phyloP scores from a whole-genome alignment of 202 grass and related monocot species.

The Elaeis oleifera region DNA sequence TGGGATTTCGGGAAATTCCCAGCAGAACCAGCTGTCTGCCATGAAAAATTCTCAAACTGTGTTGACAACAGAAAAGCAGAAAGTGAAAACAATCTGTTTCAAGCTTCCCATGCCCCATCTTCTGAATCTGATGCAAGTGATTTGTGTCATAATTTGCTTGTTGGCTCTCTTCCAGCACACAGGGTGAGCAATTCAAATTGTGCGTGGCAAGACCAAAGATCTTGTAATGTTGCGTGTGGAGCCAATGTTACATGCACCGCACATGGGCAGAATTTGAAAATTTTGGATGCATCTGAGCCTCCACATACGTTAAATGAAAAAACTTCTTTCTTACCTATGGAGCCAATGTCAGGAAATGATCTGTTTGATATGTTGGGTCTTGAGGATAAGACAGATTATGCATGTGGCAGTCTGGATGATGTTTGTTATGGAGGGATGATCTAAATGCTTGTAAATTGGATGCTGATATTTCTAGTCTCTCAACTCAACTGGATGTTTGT shows the following conservation, averaged over 20 bases:
- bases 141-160: constrained; percentile 27
- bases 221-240: constrained; percentile 4
- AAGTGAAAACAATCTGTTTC: constrained; percentile 28
- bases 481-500: constrained; percentile 26
- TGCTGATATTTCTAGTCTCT: constrained; percentile 37
- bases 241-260: constrained; percentile 25
- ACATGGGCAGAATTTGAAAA: constrained; percentile 20
- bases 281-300: constrained; percentile 19
- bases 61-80: constrained; percentile 26
- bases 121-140: constrained; percentile 29
- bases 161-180: constrained; percentile 28
- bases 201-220: constrained; percentile 18
- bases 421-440: constrained; percentile 29
- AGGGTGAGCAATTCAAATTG: constrained; percentile 26
- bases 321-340: constrained; percentile 31
- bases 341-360: constrained; percentile 38
- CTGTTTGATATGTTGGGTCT: constrained; percentile 53
- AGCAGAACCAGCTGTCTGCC: constrained; percentile 27
- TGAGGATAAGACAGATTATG: constrained; percentile 31
- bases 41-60: constrained; percentile 29
- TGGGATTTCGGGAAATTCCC: constrained; percentile 27
- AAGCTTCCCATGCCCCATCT: constrained; percentile 20
- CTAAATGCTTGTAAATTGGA: constrained; percentile 33
- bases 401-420: constrained; percentile 28
- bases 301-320: constrained; percentile 12